phyloP scores from a whole-genome alignment of 2,329 filamentous ascomycete species.

The Phialocephala subalpina region DNA sequence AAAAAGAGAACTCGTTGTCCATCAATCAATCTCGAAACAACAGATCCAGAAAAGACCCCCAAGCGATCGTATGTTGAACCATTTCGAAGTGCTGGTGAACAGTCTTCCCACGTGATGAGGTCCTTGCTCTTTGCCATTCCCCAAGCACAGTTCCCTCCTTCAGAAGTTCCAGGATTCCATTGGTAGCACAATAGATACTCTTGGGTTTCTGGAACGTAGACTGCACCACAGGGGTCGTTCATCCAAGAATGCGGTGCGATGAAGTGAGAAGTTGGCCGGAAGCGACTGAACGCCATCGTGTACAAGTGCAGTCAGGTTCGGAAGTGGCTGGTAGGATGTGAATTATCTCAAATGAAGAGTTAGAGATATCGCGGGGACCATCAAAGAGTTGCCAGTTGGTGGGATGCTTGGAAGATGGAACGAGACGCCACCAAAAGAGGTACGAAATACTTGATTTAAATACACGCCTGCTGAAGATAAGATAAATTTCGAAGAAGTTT shows the following conservation, averaged over 20 bases:
- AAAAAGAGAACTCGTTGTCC: conserved; percentile 31
- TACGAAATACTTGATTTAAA: not conserved
- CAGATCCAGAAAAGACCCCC: conserved; percentile 36
- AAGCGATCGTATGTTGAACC: conserved; percentile 31
- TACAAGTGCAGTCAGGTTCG: too few relatives aligned
- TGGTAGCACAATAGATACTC: conserved; percentile 72
- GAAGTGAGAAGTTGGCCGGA: conserved; percentile 53
- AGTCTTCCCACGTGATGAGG: conserved; percentile 62
- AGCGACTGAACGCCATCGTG: conserved; percentile 28
- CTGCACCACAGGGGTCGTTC: conserved; percentile 71
- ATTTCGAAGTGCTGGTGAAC: conserved; percentile 29
- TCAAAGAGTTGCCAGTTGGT: not conserved
- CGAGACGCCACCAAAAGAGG: not conserved
- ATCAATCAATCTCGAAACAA: conserved; percentile 29
- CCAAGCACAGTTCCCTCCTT: conserved; percentile 68
- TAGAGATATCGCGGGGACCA: not conserved
- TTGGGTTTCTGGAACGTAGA: conserved; percentile 45
- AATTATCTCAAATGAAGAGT: not conserved
- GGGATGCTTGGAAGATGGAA: not conserved
- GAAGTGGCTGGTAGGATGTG: not conserved
- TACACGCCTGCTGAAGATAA: not conserved
- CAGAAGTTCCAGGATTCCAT: conserved; percentile 57
- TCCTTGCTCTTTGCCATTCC: conserved; percentile 69
- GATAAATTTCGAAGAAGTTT: not conserved
- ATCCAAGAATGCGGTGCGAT: conserved; percentile 59